Percentiles rank a stretch among this genome's conserved stretches.
phyloP scores from a whole-genome alignment of 2,329 filamentous ascomycete genomes.

The Fusarium praegraminearum region DNA sequence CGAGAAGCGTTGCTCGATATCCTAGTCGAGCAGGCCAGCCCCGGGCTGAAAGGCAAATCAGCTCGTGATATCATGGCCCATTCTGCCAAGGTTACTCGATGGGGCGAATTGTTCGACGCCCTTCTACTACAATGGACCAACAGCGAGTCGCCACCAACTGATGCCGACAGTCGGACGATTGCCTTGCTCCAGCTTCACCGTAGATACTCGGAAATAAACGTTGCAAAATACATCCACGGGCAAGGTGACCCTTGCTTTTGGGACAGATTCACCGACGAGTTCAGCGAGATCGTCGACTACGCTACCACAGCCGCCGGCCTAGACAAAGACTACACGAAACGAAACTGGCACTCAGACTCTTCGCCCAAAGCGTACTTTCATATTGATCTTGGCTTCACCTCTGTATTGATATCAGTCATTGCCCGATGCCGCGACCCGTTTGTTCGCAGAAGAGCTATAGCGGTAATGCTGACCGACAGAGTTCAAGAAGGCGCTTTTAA shows the following conservation, averaged over 20 bases:
- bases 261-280: conserved; percentile 18
- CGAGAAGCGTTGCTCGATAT: conserved; percentile 23
- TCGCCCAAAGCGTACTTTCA: conserved; percentile 14
- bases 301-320: conserved; percentile 2
- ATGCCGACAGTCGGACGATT: conserved; percentile 1
- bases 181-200: conserved; percentile 27
- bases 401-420: conserved; percentile 16
- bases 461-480: conserved; percentile 19
- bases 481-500: conserved; percentile 31
- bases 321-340: not conserved
- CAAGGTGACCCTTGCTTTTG: conserved; percentile 34
- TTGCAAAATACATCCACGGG: conserved; percentile 15
- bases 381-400: conserved; percentile 24
- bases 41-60: conserved; percentile 19
- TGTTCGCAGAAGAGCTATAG: conserved; percentile 14
- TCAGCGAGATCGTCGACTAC: conserved; percentile 5
- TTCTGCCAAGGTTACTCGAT: conserved; percentile 9
- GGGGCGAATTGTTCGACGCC: conserved; percentile 8
- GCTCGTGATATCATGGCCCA: not conserved
- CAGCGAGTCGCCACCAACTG: accelerated
- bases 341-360: not conserved
- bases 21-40: conserved; percentile 21
- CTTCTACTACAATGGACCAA: not conserved
- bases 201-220: conserved; percentile 22
- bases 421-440: conserved; percentile 27